These are phyloP conservation scores for Rhipidocladum racemiflorum DNA, from an alignment of 176 grass and related monocot species.

Conservation along the genomic window DNA sequence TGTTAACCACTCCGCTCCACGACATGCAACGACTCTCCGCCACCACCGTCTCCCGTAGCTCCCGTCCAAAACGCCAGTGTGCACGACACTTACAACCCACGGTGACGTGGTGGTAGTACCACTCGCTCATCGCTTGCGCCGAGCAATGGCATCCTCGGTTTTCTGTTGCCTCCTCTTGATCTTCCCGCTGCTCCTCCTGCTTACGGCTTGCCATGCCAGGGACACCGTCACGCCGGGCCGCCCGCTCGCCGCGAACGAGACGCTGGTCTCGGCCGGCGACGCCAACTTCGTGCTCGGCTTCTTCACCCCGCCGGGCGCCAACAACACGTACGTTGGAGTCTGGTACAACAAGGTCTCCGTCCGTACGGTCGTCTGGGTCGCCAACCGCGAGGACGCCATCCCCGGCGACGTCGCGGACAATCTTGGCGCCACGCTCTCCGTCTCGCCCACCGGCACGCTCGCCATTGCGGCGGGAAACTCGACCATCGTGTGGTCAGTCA, in stretches of 20 bases:
- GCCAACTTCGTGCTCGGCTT: constrained; percentile 56
- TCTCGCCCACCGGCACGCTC: constrained; percentile 41
- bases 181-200: not conserved
- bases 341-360: constrained; percentile 58
- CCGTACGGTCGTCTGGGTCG: constrained; percentile 61
- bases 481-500: constrained; percentile 43
- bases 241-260: constrained; percentile 45
- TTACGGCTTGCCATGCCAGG: constrained; percentile 9
- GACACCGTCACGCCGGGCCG: constrained; percentile 38
- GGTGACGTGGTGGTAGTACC: not conserved
- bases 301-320: constrained; percentile 53
- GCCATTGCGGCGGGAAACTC: constrained; percentile 23
- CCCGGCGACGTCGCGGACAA: constrained; percentile 31
- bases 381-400: constrained; percentile 54
- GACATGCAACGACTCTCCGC: not conserved
- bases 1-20: not conserved
- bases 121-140: not conserved
- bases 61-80: constrained; percentile 8
- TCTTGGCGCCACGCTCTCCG: constrained; percentile 42
- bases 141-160: constrained; percentile 15
- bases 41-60: not conserved
- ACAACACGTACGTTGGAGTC: constrained; percentile 46
- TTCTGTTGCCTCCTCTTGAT: not conserved
- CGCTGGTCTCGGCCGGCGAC: constrained; percentile 38
- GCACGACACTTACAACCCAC: constrained; percentile 1